Conservation (phyloP, 495 filamentous ascomycete species). For the Penicillium lividum region DNA sequence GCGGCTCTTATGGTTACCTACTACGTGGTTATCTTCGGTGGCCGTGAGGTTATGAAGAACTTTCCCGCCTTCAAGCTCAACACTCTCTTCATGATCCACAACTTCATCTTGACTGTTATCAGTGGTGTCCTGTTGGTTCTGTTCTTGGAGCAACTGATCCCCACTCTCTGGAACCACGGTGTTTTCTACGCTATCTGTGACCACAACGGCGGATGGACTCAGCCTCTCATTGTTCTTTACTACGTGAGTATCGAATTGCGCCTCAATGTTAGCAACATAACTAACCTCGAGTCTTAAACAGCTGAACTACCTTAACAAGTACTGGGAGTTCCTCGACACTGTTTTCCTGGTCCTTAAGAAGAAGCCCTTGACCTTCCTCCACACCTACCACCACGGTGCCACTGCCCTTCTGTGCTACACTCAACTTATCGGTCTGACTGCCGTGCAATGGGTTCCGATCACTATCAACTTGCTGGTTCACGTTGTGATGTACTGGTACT, state of each 20-base stretch:
- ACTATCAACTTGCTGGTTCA: slow-evolving; percentile 68
- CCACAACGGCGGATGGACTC: slow-evolving; percentile 66
- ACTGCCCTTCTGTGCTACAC: slow-evolving; percentile 73
- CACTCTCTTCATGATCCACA: slow-evolving; percentile 69
- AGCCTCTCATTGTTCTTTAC: slow-evolving; percentile 65
- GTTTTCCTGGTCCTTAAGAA: slow-evolving; percentile 74
- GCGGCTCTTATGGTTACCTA: slow-evolving; percentile 59
- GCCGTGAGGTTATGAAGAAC: slow-evolving; percentile 66
- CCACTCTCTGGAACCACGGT: slow-evolving; percentile 58
- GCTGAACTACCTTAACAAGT: slow-evolving; percentile 76
- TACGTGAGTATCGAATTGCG: slow-evolving; percentile 54
- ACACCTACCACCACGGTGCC: slow-evolving; percentile 75
- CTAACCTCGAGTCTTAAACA: slow-evolving; percentile 33
- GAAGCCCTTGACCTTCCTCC: slow-evolving; percentile 76
- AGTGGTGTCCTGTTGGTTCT: slow-evolving; percentile 62
- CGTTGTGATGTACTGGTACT: slow-evolving; percentile 72
- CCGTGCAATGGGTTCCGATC: slow-evolving; percentile 70
- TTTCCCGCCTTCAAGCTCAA: slow-evolving; percentile 60
- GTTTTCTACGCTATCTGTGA: slow-evolving; percentile 67
- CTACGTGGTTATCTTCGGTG: slow-evolving; percentile 67
- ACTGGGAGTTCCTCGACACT: slow-evolving; percentile 68
- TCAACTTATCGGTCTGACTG: slow-evolving; percentile 66
- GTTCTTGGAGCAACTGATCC: slow-evolving; percentile 65
- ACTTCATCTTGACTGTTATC: slow-evolving; percentile 63
- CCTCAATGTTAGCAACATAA: slow-evolving; percentile 1